Conservation (phyloP, 2,329 filamentous ascomycete species). For the Stagonosporopsis vannaccii region DNA sequence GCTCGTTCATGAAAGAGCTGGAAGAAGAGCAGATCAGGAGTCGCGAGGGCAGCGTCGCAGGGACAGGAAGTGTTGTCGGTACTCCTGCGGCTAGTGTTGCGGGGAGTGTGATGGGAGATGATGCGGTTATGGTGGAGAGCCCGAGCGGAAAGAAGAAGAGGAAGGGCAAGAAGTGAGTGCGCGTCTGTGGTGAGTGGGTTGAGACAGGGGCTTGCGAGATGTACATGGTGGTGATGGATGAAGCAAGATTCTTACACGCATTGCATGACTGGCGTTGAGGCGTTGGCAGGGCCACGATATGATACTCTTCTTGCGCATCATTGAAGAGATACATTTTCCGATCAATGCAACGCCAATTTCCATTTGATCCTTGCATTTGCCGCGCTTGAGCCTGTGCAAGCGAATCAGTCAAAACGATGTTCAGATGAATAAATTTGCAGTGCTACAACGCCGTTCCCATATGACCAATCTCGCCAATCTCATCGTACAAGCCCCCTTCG, state of each 20-base stretch:
- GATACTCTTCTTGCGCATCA: slow-evolving; percentile 29
- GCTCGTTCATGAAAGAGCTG: slow-evolving; percentile 84
- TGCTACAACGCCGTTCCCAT: slow-evolving; percentile 45
- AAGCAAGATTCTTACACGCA: not conserved
- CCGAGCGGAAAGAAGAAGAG: slow-evolving; percentile 65
- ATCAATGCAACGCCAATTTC: slow-evolving; percentile 12
- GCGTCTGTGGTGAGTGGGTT: not conserved
- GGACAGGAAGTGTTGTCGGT: slow-evolving; percentile 17
- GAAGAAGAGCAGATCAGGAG: slow-evolving; percentile 61
- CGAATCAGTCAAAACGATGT: not conserved
- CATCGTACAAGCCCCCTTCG: slow-evolving; percentile 33
- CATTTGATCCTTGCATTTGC: not conserved
- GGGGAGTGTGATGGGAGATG: slow-evolving; percentile 60
- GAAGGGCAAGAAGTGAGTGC: slow-evolving; percentile 61
- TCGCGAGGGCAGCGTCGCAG: slow-evolving; percentile 22
- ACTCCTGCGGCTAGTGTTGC: slow-evolving; percentile 21
- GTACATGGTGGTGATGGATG: not conserved
- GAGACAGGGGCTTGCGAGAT: not conserved
- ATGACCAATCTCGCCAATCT: slow-evolving; percentile 28
- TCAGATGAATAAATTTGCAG: slow-evolving; percentile 36
- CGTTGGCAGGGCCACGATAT: slow-evolving; percentile 14
- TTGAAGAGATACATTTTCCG: slow-evolving; percentile 14
- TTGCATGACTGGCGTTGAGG: slow-evolving; percentile 23
- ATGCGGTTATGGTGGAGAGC: slow-evolving; percentile 79
- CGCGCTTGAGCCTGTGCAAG: not conserved